Conservation (phyloP, 768 basidiomycete genomes). For the Lactarius deliciosus region DNA sequence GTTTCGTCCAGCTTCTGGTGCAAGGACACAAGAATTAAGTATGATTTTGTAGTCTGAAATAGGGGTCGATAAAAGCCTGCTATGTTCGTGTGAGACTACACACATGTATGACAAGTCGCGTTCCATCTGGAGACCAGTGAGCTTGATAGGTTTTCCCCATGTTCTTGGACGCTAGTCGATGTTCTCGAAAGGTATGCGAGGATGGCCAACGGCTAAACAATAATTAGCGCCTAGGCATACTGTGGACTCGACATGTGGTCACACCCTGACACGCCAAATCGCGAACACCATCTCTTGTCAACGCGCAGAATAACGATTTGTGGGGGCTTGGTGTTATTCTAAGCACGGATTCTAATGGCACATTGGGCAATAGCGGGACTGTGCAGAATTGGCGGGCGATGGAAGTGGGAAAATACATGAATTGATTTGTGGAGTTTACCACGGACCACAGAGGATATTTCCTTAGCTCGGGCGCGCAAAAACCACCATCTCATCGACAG, state of each 20-base stretch:
- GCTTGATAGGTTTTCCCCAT: slow-evolving; percentile 74
- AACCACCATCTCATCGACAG: not conserved
- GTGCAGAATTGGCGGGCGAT: slow-evolving; percentile 72
- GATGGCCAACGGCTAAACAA: slow-evolving; percentile 63
- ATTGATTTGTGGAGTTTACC: not conserved
- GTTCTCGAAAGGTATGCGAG: slow-evolving; percentile 76
- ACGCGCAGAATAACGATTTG: slow-evolving; percentile 73
- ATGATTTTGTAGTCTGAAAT: slow-evolving; percentile 73
- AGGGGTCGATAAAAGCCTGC: not conserved
- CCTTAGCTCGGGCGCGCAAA: not conserved
- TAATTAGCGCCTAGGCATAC: slow-evolving; percentile 11
- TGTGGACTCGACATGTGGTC: slow-evolving; percentile 31
- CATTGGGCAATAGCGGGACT: slow-evolving; percentile 64
- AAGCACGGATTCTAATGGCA: slow-evolving; percentile 57
- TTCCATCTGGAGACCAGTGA: slow-evolving; percentile 83
- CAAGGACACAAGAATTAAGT: slow-evolving; percentile 72
- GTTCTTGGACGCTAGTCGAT: slow-evolving; percentile 70
- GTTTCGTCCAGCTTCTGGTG: slow-evolving; percentile 54
- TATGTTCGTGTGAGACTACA: slow-evolving; percentile 30
- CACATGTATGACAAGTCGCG: slow-evolving; percentile 77
- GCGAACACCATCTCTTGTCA: slow-evolving; percentile 74
- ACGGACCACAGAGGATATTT: not conserved
- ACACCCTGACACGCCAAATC: slow-evolving; percentile 80
- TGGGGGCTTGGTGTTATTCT: slow-evolving; percentile 62
- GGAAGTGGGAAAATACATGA: slow-evolving; percentile 86